Evolutionary conservation across 106 monocot species (phyloP).

Genomic region (Dioscorea dumetorum): DNA sequence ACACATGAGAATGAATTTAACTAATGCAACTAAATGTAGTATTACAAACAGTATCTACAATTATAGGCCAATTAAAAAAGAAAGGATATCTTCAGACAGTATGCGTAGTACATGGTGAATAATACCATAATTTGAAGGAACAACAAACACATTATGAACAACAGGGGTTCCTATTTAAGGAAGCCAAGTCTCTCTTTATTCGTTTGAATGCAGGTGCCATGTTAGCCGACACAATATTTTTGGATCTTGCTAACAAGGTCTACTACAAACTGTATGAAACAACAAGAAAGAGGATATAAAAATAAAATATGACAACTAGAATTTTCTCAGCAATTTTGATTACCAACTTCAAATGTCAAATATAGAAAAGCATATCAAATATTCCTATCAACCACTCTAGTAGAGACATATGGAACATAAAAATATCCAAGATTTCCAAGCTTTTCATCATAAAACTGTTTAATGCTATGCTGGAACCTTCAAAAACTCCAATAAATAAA

Average conservation of each 20-base stretch:
- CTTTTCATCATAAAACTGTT: too few relatives aligned
- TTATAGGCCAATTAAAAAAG: background rate
- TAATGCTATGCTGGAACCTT: too few relatives aligned
- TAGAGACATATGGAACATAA: too few relatives aligned
- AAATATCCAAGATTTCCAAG: too few relatives aligned
- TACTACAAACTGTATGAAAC: slow-evolving; percentile 53
- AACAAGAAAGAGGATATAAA: background rate
- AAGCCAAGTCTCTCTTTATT: slow-evolving; percentile 96
- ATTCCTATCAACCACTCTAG: too few relatives aligned
- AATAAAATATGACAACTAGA: background rate
- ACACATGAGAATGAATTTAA: background rate
- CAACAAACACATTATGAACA: slow-evolving; percentile 93
- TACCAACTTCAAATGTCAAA: too few relatives aligned
- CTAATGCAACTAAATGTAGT: too few relatives aligned
- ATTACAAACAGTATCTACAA: too few relatives aligned
- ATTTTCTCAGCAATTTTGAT: too few relatives aligned
- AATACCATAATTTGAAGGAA: slow-evolving; percentile 96
- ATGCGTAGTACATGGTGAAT: slow-evolving; percentile 70
- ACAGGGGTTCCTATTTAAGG: slow-evolving; percentile 96
- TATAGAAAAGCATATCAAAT: too few relatives aligned
- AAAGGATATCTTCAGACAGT: background rate
- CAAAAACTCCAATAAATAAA: too few relatives aligned
- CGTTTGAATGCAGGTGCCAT: slow-evolving; percentile 80
- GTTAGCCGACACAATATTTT: slow-evolving; percentile 85
- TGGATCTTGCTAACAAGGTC: slow-evolving; percentile 91